A percentile compares a stretch with the other conserved stretches of the same genome.
Evolutionary conservation across 2,329 filamentous ascomycete genomes (phyloP).

Genomic region (Neofusicoccum sp.): DNA sequence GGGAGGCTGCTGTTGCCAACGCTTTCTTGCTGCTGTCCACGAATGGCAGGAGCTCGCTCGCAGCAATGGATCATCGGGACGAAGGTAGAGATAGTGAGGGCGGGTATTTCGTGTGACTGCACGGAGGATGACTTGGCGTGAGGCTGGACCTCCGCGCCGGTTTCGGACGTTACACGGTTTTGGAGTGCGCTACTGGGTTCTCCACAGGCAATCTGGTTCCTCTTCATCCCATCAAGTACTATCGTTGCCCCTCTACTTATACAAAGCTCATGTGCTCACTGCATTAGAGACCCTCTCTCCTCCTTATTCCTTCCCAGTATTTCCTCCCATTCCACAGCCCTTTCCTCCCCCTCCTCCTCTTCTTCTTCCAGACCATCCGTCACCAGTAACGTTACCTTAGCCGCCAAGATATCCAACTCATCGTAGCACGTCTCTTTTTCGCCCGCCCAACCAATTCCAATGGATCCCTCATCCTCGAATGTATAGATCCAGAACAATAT

Average conservation of each 20-base stretch:
- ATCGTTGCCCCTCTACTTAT: neutral
- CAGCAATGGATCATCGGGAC: constrained; percentile 43
- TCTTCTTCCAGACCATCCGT: constrained; percentile 29
- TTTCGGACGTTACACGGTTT: too few species aligned
- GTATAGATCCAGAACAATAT: too few species aligned
- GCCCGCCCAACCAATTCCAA: constrained; percentile 26
- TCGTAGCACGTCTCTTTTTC: constrained; percentile 3
- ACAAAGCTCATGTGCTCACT: constrained; percentile 17
- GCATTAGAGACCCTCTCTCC: constrained; percentile 31
- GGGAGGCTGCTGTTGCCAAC: too few species aligned
- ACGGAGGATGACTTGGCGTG: constrained; percentile 37
- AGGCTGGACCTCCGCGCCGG: neutral
- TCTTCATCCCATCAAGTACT: neutral
- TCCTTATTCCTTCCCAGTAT: constrained; percentile 24
- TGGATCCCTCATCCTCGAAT: too few species aligned
- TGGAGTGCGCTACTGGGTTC: neutral
- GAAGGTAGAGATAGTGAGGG: constrained; percentile 42
- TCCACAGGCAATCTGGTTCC: neutral
- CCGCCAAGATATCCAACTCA: constrained; percentile 40
- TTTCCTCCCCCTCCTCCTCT: neutral
- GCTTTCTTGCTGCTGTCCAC: constrained; percentile 26
- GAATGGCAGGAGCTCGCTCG: constrained; percentile 40
- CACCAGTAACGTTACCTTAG: constrained; percentile 45
- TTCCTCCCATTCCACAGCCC: too few species aligned
- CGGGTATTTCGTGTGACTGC: constrained; percentile 42